Evolutionary conservation across 768 basidiomycete genomes (phyloP), one percentile per base, ranked within the genome.

Genomic region (Vararia minispora): DNA sequence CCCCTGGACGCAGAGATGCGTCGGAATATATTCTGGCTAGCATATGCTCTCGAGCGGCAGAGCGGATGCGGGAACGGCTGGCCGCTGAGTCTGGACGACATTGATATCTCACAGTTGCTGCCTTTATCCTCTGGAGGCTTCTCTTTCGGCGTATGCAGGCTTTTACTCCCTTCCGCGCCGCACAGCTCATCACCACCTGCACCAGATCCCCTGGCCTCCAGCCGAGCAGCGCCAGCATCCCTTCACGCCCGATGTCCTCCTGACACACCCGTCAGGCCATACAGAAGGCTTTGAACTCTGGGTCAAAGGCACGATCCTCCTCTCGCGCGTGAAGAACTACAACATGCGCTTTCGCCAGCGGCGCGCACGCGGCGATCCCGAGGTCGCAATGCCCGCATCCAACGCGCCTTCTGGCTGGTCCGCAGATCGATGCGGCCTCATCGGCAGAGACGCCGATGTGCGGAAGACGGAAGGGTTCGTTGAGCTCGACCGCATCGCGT

Each of bases 251-350:
- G 68, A 80, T 45, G 56, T 83, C 17, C 63, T 84, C n/a, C 61
- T 74, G 3, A 50, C 58, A 3, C 79, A 86, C 52, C 73, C 73
- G 13, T 70, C 71, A 25, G 62, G 68, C 12, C 71, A 76, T 45
- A 72, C 73, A 0, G 84, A 85, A 54, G 74, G 81, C 0, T 84
- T 85, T 50, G 70, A 71, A 7, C 50, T 86, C 12, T 83, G 79
- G 46, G 65, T 83, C 54, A 85, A 87, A 53, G 68, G 73, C 9
- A 65, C 69, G 6, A 74, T 83, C 39, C 47, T 87, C 31, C 63
- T 86, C 26, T 83, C 68, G 22, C 57, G 57, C 12, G 62, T 72
- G 33, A 83, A 84, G 53, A 58, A 62, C 8, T 85, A 81, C 55
- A 82, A 83, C 52, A 50, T 73, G 31, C 71, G 83, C 27, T 84